A percentile compares a stretch with the other conserved stretches of the same genome.
These are phyloP conservation scores for Paramyrothecium sp. DNA, from an alignment of 2,329 filamentous ascomycete genomes.

Conservation along the genomic window DNA sequence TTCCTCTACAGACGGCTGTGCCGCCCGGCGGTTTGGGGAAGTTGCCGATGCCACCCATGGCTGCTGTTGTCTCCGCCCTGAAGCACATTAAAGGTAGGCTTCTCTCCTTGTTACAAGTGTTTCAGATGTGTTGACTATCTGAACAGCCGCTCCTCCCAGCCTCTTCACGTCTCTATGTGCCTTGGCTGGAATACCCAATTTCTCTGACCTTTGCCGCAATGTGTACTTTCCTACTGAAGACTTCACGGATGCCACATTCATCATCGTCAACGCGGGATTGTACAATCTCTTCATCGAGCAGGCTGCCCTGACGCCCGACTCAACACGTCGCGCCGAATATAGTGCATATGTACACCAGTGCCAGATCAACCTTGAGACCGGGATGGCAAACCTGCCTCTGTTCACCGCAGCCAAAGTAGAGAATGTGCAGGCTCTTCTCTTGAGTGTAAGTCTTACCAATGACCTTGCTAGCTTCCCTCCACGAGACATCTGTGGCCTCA, in stretches of 20 bases:
- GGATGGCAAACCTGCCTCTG: conserved; percentile 50
- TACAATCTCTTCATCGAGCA: conserved; percentile 51
- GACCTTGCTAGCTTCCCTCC: too few species aligned
- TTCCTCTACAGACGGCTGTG: conserved; percentile 43
- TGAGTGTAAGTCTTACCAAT: conserved; percentile 45
- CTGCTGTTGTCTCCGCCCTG: conserved; percentile 46
- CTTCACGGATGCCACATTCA: conserved; percentile 47
- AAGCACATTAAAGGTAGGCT: conserved; percentile 44
- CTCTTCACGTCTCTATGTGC: conserved; percentile 50
- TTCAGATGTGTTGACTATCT: neutral
- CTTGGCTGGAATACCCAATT: conserved; percentile 48
- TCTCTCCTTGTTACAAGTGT: too few species aligned
- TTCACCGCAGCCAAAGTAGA: conserved; percentile 53
- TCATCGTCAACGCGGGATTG: conserved; percentile 47
- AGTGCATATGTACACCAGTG: conserved; percentile 37
- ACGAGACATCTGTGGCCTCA: neutral
- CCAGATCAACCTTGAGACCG: conserved; percentile 48
- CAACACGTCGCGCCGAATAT: conserved; percentile 32
- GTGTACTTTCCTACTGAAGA: conserved; percentile 53
- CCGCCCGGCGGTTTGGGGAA: conserved; percentile 46
- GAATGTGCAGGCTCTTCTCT: conserved; percentile 57
- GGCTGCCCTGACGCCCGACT: conserved; percentile 32
- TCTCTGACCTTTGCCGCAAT: conserved; percentile 46
- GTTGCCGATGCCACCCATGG: conserved; percentile 52
- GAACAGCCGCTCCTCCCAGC: conserved; percentile 40